Conservation (phyloP, 1,284 basidiomycete species). For the Ustilago esculenta region DNA sequence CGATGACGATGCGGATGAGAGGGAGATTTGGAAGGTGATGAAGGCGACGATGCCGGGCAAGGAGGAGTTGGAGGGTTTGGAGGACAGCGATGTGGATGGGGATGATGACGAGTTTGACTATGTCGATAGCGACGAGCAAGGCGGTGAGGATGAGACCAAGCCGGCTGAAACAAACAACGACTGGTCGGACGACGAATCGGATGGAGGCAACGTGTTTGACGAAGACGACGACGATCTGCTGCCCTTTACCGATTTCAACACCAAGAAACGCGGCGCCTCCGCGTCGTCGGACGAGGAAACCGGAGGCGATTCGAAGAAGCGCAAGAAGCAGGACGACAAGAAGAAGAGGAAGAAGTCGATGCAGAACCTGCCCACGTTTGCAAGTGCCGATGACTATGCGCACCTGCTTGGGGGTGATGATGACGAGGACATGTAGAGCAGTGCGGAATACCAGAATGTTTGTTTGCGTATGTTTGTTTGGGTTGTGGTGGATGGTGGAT, state of each 20-base stretch:
- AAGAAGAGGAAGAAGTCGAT: constrained; percentile 78
- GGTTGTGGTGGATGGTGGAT: no score
- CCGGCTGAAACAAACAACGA: constrained; percentile 13
- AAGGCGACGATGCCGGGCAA: constrained; percentile 69
- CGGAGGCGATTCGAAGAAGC: constrained; percentile 38
- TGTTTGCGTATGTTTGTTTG: no score
- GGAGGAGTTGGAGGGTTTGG: constrained; percentile 71
- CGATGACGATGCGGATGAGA: constrained; percentile 59
- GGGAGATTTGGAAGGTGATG: constrained; percentile 69
- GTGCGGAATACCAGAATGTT: background rate
- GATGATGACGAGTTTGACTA: constrained; percentile 52
- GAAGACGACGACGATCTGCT: constrained; percentile 66
- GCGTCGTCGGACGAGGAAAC: constrained; percentile 27
- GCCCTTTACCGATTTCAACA: constrained; percentile 55
- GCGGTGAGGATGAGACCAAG: no score
- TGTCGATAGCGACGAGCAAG: constrained; percentile 40
- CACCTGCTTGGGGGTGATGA: constrained; percentile 81
- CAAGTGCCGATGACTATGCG: constrained; percentile 93
- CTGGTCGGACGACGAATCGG: constrained; percentile 38
- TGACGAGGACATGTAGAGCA: constrained; percentile 65
- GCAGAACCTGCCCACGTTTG: constrained; percentile 81
- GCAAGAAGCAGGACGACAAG: constrained; percentile 62
- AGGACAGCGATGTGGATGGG: constrained; percentile 42
- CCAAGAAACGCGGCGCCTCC: constrained; percentile 18
- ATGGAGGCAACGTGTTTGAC: constrained; percentile 54